These are phyloP conservation scores for Zizania palustris DNA, from an alignment of 202 grass and related monocot genomes.

Conservation along the genomic window DNA sequence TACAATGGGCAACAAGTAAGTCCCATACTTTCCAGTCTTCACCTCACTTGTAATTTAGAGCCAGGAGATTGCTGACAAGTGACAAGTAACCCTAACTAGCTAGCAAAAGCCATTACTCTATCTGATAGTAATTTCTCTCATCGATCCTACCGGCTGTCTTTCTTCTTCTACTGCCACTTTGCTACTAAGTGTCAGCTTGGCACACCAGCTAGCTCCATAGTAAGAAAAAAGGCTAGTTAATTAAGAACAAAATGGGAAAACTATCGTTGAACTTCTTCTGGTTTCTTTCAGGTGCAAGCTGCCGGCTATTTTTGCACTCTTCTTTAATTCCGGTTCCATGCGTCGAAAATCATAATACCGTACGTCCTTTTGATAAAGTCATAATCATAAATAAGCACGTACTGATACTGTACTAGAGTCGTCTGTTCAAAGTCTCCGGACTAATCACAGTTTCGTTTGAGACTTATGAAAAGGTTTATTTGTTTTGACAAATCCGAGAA, in stretches of 20 bases:
- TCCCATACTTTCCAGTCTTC: background rate
- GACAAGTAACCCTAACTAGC: conserved; percentile 3
- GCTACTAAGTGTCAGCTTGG: background rate
- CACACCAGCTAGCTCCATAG: conserved; percentile 32
- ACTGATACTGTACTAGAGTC: conserved; percentile 34
- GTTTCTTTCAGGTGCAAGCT: conserved; percentile 17
- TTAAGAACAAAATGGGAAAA: conserved; percentile 37
- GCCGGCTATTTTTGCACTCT: background rate
- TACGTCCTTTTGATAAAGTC: conserved; percentile 5
- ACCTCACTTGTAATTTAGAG: background rate
- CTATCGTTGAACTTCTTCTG: background rate
- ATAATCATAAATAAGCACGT: conserved; percentile 28
- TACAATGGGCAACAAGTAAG: conserved; percentile 85
- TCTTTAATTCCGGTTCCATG: background rate
- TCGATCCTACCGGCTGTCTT: no score
- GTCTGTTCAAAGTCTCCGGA: conserved; percentile 10
- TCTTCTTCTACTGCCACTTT: no score
- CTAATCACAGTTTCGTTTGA: conserved; percentile 6
- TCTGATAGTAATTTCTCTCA: background rate
- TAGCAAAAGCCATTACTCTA: background rate
- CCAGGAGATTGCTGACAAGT: background rate
- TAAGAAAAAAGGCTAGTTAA: conserved; percentile 22
- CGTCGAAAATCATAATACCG: conserved; percentile 1
- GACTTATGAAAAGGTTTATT: conserved; percentile 11
- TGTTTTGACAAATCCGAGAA: conserved; percentile 25